Conservation (phyloP, 1,284 basidiomycete genomes). For the Porogramme epimiltina region DNA sequence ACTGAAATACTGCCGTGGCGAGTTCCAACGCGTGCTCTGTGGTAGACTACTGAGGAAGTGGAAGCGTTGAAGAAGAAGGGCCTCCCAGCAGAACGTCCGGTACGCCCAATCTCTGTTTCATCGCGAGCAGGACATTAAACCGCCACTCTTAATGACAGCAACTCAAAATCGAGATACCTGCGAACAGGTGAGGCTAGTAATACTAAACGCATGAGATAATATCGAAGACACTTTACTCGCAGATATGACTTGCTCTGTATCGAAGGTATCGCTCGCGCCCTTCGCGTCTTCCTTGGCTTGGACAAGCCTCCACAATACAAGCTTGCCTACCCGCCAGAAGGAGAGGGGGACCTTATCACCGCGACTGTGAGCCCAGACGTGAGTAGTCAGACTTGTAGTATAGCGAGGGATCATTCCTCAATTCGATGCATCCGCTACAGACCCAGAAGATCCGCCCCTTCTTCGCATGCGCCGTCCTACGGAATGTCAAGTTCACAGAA, state of each 20-base stretch:
- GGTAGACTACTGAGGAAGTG: slow-evolving; percentile 87
- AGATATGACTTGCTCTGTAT: slow-evolving; percentile 98
- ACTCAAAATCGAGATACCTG: slow-evolving; percentile 98
- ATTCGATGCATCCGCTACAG: slow-evolving; percentile 39
- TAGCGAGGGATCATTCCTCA: background rate
- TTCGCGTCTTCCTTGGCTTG: slow-evolving; percentile 85
- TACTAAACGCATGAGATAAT: background rate
- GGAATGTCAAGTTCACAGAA: slow-evolving; percentile 88
- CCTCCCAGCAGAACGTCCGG: slow-evolving; percentile 80
- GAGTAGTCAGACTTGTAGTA: slow-evolving; percentile 25
- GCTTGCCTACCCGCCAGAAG: slow-evolving; percentile 67
- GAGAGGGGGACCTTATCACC: slow-evolving; percentile 67
- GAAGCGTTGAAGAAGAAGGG: slow-evolving; percentile 81
- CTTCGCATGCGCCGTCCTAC: slow-evolving; percentile 90
- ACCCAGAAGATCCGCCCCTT: slow-evolving; percentile 85
- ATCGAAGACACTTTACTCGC: slow-evolving; percentile 7
- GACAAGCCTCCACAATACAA: slow-evolving; percentile 73
- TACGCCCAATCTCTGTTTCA: slow-evolving; percentile 37
- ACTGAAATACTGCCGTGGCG: background rate
- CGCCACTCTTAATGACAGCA: slow-evolving; percentile 49
- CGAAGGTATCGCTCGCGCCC: slow-evolving; percentile 91
- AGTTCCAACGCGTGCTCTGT: slow-evolving; percentile 4
- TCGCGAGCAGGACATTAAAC: background rate
- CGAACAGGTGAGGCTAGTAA: slow-evolving; percentile 77
- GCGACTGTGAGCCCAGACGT: slow-evolving; percentile 74